Base-by-base conservation (phyloP, 2,329 filamentous ascomycete genomes). In the Monosporascus sp. region DNA sequence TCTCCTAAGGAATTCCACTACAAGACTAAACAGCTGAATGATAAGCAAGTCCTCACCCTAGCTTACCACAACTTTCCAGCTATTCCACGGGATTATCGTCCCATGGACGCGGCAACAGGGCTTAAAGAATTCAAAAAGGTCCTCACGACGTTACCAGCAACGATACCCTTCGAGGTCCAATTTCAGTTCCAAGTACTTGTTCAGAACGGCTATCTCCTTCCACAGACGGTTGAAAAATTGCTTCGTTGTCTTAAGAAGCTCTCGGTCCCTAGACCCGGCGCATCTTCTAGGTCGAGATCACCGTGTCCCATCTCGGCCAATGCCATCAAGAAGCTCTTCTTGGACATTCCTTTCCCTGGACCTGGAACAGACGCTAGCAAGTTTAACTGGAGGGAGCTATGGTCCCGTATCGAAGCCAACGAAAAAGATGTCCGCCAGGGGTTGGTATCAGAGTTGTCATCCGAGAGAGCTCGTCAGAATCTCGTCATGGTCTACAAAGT, bases 171-270 rank as follows among this genome's bases (percentile, higher is more conserved):
- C 57, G 65, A 70, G 0, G 62, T 85, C 1, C 72, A 81, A 6
- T 88, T 84, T 60, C 85, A 88, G 59, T 70, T 89, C 5, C 78
- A 87, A 49, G 78, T 77, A 17, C 69, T 92, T 5, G 81, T 84
- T 0, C 74, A 78, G 60, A 87, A 88, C 58, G 82, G 80, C 22
- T 82, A 79, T 52, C 72, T 91, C 1, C 72, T 81, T 14, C 86
- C 87, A 0, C 60, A 63, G 0, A 78, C 71, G 1, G 80, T 83
- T 0, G 47, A 72, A 0, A 56, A 64, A 1, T 62, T 89, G 5
- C 65, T 84, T 1, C 63, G 70, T 0, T 70, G 87, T 1, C 63
- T 68, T 4, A 41, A 57, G 0, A 57, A 73, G 0, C 68, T 69
- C 4, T 17, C 26, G 1, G 62, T 47, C 43, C 19, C 46, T 8